Percentiles rank a stretch among this genome's conserved stretches.
Conservation (phyloP, 805 yeast species). For the Metschnikowia gelsemii region DNA sequence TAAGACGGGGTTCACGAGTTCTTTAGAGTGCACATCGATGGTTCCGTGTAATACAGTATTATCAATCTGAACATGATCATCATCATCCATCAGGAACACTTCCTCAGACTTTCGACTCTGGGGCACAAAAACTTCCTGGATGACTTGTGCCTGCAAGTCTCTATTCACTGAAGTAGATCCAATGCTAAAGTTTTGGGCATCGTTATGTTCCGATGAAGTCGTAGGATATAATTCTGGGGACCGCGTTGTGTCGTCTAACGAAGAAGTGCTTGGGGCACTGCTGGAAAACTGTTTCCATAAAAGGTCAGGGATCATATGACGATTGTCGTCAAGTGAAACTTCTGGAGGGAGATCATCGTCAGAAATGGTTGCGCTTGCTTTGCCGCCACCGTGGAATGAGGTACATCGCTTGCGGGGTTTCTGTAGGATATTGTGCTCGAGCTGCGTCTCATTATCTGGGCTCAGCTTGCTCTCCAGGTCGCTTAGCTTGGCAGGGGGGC, state of each 20-base stretch:
- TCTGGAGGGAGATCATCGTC: conserved; percentile 54
- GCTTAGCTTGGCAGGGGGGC: conserved; percentile 5
- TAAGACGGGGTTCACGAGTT: conserved; percentile 14
- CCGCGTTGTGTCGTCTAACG: conserved; percentile 8
- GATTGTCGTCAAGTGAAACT: conserved; percentile 88
- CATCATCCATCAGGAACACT: conserved; percentile 48
- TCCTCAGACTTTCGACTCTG: conserved; percentile 41
- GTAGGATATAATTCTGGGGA: conserved; percentile 10
- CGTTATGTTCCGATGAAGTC: conserved; percentile 8
- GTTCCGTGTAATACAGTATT: conserved; percentile 4
- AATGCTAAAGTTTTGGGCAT: conserved; percentile 20
- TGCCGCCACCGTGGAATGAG: conserved; percentile 7
- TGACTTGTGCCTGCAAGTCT: conserved; percentile 39
- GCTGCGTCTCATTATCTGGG: not conserved
- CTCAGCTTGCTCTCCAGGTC: not conserved
- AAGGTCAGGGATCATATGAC: conserved; percentile 85
- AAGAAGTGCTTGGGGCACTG: conserved; percentile 22
- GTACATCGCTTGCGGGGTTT: conserved; percentile 3
- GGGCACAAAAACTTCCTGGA: conserved; percentile 40
- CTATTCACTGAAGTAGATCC: conserved; percentile 39
- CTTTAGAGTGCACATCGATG: conserved; percentile 1
- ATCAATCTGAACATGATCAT: conserved; percentile 23
- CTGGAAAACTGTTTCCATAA: conserved; percentile 62
- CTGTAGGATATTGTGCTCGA: not conserved
- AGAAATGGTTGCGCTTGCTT: conserved; percentile 7